Base-by-base conservation (phyloP, 768 basidiomycete genomes). In the Tephrocybe sp. region DNA sequence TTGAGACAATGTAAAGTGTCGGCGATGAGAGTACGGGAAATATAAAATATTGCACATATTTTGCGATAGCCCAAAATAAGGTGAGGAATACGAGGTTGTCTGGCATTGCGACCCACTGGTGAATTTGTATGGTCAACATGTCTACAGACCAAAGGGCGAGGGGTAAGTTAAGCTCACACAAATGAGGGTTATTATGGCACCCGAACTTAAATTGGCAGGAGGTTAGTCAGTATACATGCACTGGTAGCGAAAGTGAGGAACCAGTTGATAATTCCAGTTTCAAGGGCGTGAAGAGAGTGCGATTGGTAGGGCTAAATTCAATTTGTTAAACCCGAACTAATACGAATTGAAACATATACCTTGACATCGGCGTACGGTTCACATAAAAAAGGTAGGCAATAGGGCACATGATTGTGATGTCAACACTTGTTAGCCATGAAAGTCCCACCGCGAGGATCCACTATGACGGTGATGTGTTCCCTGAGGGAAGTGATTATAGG, bases 31-130 rank as follows among this genome's bases (percentile, higher is more conserved):
- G 4, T 13, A 10, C 3, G 13, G 4, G 11, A 31, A 5, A 30
- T 0, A 2, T 3, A 40, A 40, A 2, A 14, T 16, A 7, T 14
- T 11, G 12, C 12, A 17, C 13, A 55, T 49, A 33, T 20, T 55
- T 50, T 13, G 49, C 32, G 7, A 55, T 33, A 5, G 49, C 30
- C 39, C 45, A 55, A 33, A 55, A 55, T 4, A 55, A 30, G 3
- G 49, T 34, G 13, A 55, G 20, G 17, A 51, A 51, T 8, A 55
- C 35, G 0, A 55, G 26, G 35, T 55, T 55, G n/a, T 51, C 22
- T 20, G 54, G 44, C 54, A 55, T 55, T 16, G 31, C 26, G 16
- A 39, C 14, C 36, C 45, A 55, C 54, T 55, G n/a, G n/a, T n/a
- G n/a, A n/a, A n/a, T n/a, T n/a, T n/a, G n/a, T n/a, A n/a, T n/a